These are phyloP conservation scores for Panaeolus papilionaceus DNA, from an alignment of 768 basidiomycete species.

Conservation along the genomic window DNA sequence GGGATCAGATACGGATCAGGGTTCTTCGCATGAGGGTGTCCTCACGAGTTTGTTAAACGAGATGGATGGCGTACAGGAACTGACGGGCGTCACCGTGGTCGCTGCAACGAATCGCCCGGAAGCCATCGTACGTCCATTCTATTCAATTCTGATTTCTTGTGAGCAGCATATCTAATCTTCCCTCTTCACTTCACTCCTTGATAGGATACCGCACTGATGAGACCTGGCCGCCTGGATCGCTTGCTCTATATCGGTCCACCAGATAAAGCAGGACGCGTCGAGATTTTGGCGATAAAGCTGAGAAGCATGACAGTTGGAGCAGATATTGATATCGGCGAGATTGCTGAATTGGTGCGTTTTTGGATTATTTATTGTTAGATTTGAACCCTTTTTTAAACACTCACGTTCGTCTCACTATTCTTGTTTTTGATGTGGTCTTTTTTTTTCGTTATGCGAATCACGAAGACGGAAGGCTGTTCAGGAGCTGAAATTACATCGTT, in stretches of 20 bases:
- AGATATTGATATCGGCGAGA: slow-evolving; percentile 64
- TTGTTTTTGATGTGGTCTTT: slow-evolving; percentile 9
- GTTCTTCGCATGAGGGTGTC: slow-evolving; percentile 82
- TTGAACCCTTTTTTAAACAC: slow-evolving; percentile 13
- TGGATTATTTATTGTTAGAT: slow-evolving; percentile 16
- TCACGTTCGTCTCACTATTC: background rate
- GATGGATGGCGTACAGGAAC: slow-evolving; percentile 98
- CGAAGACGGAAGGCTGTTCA: slow-evolving; percentile 91
- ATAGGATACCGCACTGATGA: slow-evolving; percentile 94
- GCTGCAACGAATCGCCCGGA: slow-evolving; percentile 98
- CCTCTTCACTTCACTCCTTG: background rate
- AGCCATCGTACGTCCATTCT: slow-evolving; percentile 57
- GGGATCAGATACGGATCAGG: slow-evolving; percentile 59
- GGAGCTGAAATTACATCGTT: slow-evolving; percentile 93
- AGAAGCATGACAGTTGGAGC: slow-evolving; percentile 82
- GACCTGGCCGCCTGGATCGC: slow-evolving; percentile 93
- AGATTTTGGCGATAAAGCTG: slow-evolving; percentile 84
- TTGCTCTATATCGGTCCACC: slow-evolving; percentile 96
- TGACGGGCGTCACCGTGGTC: slow-evolving; percentile 92
- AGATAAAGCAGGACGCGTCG: slow-evolving; percentile 76
- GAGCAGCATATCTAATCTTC: background rate
- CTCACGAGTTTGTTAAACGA: slow-evolving; percentile 94
- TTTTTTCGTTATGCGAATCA: background rate
- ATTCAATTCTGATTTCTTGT: background rate
- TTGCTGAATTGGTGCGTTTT: slow-evolving; percentile 70